Evolutionary conservation across 352 stramenopile genomes (phyloP).

Genomic region (Phytophthora hibernalis): DNA sequence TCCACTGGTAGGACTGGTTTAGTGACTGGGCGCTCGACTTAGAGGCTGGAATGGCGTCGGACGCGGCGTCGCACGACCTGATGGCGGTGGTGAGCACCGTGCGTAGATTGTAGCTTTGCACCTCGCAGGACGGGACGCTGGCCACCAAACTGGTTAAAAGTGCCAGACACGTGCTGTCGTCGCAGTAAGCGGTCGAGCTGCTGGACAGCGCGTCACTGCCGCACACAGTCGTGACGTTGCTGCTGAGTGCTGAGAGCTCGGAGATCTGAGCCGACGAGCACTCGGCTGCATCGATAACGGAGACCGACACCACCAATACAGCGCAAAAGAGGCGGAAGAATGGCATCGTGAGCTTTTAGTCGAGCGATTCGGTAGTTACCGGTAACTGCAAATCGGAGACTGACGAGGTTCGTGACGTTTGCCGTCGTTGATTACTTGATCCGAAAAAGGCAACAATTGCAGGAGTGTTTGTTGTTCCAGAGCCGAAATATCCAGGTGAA

Average conservation of each 20-base stretch:
- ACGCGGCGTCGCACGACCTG: constrained; percentile 32
- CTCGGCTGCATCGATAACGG: constrained; percentile 15
- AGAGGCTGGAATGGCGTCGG: constrained; percentile 36
- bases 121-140: constrained; percentile 38
- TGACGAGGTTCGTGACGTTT: constrained; percentile 1
- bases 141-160: constrained; percentile 31
- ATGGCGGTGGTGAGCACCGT: constrained; percentile 35
- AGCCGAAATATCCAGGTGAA: neutral
- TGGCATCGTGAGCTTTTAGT: neutral
- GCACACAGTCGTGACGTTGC: constrained; percentile 37
- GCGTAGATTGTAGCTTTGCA: constrained; percentile 43
- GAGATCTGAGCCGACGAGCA: constrained; percentile 36
- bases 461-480: neutral
- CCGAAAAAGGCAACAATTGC: constrained; percentile 7
- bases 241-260: constrained; percentile 28
- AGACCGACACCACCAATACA: constrained; percentile 4
- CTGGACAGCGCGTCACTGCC: constrained; percentile 36
- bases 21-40: constrained; percentile 22
- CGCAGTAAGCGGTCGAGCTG: constrained; percentile 24
- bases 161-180: constrained; percentile 29
- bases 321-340: neutral
- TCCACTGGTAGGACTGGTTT: neutral
- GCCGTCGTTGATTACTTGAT: constrained; percentile 28
- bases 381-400: constrained; percentile 18
- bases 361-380: neutral